Conservation (phyloP, 1,284 basidiomycete genomes). For the Trichosporon sp. region DNA sequence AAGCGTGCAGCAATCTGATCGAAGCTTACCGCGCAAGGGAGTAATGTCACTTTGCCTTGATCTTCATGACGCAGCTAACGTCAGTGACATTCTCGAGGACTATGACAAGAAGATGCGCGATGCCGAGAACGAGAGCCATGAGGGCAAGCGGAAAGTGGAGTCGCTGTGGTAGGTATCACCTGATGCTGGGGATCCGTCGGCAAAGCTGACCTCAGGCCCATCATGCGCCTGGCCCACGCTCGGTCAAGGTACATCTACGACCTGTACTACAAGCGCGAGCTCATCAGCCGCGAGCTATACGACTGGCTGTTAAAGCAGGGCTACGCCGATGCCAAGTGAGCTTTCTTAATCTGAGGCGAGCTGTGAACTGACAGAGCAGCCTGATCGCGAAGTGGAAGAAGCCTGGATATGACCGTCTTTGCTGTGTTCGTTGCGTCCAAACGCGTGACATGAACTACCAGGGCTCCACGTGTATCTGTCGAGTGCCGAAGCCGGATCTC, state of each 20-base stretch:
- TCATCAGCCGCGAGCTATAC: constrained; percentile 89
- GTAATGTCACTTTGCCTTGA: too few species aligned
- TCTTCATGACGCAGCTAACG: constrained; percentile 63
- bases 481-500: constrained; percentile 92
- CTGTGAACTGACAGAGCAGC: constrained; percentile 58
- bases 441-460: constrained; percentile 99
- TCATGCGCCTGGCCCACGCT: constrained; percentile 96
- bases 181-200: not conserved
- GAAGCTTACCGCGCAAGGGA: too few species aligned
- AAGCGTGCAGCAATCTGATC: too few species aligned
- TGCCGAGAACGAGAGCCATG: constrained; percentile 95
- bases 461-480: constrained; percentile 98
- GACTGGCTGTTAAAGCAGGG: constrained; percentile 98
- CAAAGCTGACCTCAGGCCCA: constrained; percentile 62
- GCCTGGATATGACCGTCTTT: constrained; percentile 95
- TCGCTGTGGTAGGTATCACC: constrained; percentile 71
- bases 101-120: constrained; percentile 96
- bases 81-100: constrained; percentile 81
- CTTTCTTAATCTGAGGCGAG: not conserved
- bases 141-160: constrained; percentile 96
- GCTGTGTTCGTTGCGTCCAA: constrained; percentile 96
- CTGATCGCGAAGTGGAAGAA: constrained; percentile 99
- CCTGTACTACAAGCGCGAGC: constrained; percentile 97
- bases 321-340: constrained; percentile 95
- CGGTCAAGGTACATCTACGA: constrained; percentile 97